These are phyloP conservation scores for Magnusiomyces ingens DNA, from an alignment of 1,139 yeast species.

Conservation along the genomic window DNA sequence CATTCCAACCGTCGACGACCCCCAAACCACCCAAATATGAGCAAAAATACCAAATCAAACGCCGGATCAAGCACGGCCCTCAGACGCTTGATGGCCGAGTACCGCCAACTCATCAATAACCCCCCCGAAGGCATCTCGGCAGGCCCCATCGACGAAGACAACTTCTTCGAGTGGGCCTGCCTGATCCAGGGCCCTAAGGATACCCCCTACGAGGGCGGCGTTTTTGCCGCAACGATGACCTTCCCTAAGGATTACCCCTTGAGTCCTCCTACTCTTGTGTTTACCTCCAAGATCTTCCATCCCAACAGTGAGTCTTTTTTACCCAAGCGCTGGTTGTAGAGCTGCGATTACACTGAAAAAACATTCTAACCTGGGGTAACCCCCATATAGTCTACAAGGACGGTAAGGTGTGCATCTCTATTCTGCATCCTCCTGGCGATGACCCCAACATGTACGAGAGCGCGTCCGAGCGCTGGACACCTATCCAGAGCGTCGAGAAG, in stretches of 20 bases:
- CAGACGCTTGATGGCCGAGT: constrained; percentile 77
- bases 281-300: constrained; percentile 79
- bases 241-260: constrained; percentile 89
- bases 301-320: constrained; percentile 50
- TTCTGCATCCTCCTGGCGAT: constrained; percentile 92
- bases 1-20: no score
- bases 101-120: constrained; percentile 75
- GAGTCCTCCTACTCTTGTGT: constrained; percentile 79
- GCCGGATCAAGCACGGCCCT: constrained; percentile 53
- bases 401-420: constrained; percentile 93
- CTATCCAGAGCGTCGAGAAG: constrained; percentile 94
- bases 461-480: constrained; percentile 97
- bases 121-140: constrained; percentile 96
- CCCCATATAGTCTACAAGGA: constrained; percentile 59
- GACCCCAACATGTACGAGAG: constrained; percentile 94
- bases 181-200: constrained; percentile 87
- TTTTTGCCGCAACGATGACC: constrained; percentile 73
- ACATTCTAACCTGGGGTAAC: no score
- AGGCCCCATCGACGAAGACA: constrained; percentile 77
- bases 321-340: neutral
- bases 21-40: constrained; percentile 3
- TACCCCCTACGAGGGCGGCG: constrained; percentile 90
- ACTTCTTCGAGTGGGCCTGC: constrained; percentile 87
- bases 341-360: neutral
- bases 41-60: constrained; percentile 10